Conservation (phyloP, 768 basidiomycete species). For the Chalciporus sphaerocephalus region DNA sequence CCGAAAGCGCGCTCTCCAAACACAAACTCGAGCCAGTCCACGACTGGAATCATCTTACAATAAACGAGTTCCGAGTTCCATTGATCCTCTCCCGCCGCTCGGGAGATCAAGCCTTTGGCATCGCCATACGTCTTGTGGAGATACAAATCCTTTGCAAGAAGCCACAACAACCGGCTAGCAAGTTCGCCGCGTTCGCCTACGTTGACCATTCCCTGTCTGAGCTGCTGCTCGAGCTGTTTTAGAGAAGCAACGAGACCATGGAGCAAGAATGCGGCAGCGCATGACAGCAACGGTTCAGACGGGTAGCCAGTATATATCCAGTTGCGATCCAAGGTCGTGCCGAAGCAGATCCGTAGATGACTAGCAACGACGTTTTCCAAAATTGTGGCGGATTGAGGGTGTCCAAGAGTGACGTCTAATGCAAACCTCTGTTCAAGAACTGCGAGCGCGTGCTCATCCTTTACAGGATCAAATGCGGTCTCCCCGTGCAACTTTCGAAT, state of each 20-base stretch:
- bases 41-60: conserved; percentile 11
- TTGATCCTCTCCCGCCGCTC: not conserved
- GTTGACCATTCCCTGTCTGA: not conserved
- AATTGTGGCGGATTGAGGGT: not conserved
- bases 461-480: not conserved
- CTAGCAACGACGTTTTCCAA: conserved; percentile 2
- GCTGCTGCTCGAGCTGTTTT: not conserved
- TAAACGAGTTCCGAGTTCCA: conserved; percentile 6
- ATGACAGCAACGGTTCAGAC: conserved; percentile 10
- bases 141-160: conserved; percentile 2
- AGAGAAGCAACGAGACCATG: not conserved
- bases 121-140: not conserved
- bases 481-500: not conserved
- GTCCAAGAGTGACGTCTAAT: not conserved
- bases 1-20: conserved; percentile 1
- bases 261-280: not conserved
- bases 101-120: not conserved
- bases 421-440: not conserved
- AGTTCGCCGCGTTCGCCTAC: conserved; percentile 2
- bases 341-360: conserved; percentile 9
- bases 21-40: conserved; percentile 13
- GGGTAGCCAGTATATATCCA: conserved; percentile 9
- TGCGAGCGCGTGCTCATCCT: not conserved
- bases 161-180: conserved; percentile 2
- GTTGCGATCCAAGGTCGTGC: not conserved